Percentiles rank a stretch among this genome's conserved stretches.
Conservation (phyloP, 1,284 basidiomycete species). For the Fomitopsis pinicola region DNA sequence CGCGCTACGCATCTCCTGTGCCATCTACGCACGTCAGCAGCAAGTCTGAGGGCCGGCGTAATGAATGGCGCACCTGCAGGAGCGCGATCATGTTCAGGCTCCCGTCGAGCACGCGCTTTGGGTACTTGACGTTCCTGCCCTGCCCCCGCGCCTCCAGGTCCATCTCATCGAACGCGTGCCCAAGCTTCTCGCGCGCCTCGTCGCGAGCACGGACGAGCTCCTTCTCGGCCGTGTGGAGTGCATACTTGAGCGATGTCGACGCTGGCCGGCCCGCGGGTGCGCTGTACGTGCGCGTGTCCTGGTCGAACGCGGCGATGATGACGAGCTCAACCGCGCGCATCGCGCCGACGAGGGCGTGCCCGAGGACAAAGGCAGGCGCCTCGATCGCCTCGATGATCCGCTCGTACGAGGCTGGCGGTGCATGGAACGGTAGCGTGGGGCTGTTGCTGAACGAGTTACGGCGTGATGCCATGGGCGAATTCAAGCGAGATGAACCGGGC, state of each 20-base stretch:
- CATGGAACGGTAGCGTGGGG: neutral
- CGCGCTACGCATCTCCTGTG: conserved; percentile 36
- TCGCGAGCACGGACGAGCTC: conserved; percentile 29
- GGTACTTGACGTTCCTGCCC: conserved; percentile 22
- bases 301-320: conserved; percentile 33
- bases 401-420: neutral
- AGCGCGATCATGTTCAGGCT: conserved; percentile 41
- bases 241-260: conserved; percentile 24
- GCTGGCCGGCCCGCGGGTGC: conserved; percentile 10
- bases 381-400: conserved; percentile 25
- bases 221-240: conserved; percentile 24
- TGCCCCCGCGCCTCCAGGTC: conserved; percentile 26
- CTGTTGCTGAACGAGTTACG: conserved; percentile 6
- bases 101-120: conserved; percentile 31
- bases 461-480: conserved; percentile 2
- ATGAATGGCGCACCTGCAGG: conserved; percentile 33
- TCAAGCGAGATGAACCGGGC: conserved; percentile 4
- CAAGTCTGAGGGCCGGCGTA: neutral
- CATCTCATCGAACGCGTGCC: conserved; percentile 29
- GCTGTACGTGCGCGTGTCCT: conserved; percentile 9
- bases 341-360: conserved; percentile 31
- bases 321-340: conserved; percentile 32
- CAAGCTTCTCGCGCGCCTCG: conserved; percentile 30
- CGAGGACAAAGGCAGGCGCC: conserved; percentile 31
- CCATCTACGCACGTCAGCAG: conserved; percentile 33